phyloP scores from a whole-genome alignment of 441 rosid species.

The Aquilaria agallochum region DNA sequence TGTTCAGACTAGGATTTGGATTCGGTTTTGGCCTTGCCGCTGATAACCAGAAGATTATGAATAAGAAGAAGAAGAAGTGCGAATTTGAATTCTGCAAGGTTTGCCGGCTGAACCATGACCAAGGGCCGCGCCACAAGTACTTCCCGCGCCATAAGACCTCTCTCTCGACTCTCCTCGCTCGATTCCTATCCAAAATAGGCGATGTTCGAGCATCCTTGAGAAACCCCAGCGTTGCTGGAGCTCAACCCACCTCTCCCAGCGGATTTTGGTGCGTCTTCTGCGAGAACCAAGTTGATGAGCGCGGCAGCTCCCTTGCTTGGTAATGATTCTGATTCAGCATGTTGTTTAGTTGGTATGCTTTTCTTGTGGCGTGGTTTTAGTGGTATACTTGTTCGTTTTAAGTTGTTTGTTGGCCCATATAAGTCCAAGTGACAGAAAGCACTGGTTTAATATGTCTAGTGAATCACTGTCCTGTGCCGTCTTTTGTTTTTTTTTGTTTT shows the following conservation, averaged over 20 bases:
- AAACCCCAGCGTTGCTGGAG: slow-evolving; percentile 53
- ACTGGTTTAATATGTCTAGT: too few species aligned
- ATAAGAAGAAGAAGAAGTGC: slow-evolving; percentile 24
- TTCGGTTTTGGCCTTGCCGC: too few species aligned
- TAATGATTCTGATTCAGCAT: slow-evolving; percentile 13
- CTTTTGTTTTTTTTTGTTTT: neutral
- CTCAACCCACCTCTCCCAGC: slow-evolving; percentile 51
- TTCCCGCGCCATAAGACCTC: slow-evolving; percentile 61
- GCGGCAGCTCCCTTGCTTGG: slow-evolving; percentile 71
- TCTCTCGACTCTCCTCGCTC: slow-evolving; percentile 49
- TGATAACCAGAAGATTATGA: neutral
- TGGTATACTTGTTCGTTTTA: neutral
- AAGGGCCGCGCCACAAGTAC: slow-evolving; percentile 74
- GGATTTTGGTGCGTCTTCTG: slow-evolving; percentile 91
- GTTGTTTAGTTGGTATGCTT: neutral
- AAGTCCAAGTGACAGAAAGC: too few species aligned
- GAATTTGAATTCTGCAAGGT: slow-evolving; percentile 71
- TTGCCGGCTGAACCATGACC: slow-evolving; percentile 63
- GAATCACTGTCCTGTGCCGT: neutral
- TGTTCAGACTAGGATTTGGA: too few species aligned
- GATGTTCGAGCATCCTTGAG: slow-evolving; percentile 67
- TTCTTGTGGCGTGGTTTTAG: neutral
- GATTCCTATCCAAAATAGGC: slow-evolving; percentile 54
- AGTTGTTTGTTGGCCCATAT: neutral
- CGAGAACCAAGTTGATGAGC: slow-evolving; percentile 58